Base-by-base conservation (phyloP, 1,284 basidiomycete genomes). In the Sutorius eximius region DNA sequence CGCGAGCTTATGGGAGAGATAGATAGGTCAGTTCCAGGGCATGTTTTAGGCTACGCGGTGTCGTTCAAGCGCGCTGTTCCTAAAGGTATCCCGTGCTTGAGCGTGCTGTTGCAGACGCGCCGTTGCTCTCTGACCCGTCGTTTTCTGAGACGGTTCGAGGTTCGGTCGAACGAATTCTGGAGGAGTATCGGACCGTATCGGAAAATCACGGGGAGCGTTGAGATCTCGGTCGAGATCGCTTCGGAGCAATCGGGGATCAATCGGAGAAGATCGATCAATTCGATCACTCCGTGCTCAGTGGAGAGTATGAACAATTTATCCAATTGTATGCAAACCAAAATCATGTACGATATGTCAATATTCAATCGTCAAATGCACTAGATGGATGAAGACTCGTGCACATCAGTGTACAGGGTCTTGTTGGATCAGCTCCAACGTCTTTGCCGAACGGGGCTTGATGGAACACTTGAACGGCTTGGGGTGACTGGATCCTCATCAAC, bases 1-100 rank as follows among this genome's bases (percentile, higher is more conserved):
- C 73, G 78, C 51, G 87, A 88, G 59, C 71, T 90, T 13, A 77
- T 85, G 74, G 83, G 87, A 47, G 86, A 90, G 65, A 74, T 90
- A 36, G 85, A 88, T 67, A 79, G 87, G 87, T 85, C 51, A 52
- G 71, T 52, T 18, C 34, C 32, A 32, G 1, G 4, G 2, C 12
- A 29, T 20, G n/a, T 15, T 1, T 52, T 18, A 20, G 24, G 5
- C 24, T 27, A 27, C 24, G 24, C 24, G 13, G 9, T 41, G 29
- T 41, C 3, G 8, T 5, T 40, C 18, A 30, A 16, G 12, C n/a
- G 18, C 6, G 2, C 20, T 12, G 11, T 12, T 3, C 5, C 32
- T n/a, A n/a, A 48, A 63, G 58, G 34, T 59, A 60, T 47, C 61
- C 63, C 15, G 57, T 60, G 20, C 77, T 89, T 11, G 85, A 87